These are phyloP conservation scores for Syzygium jambos DNA, from an alignment of 345 rosid species.

Conservation along the genomic window DNA sequence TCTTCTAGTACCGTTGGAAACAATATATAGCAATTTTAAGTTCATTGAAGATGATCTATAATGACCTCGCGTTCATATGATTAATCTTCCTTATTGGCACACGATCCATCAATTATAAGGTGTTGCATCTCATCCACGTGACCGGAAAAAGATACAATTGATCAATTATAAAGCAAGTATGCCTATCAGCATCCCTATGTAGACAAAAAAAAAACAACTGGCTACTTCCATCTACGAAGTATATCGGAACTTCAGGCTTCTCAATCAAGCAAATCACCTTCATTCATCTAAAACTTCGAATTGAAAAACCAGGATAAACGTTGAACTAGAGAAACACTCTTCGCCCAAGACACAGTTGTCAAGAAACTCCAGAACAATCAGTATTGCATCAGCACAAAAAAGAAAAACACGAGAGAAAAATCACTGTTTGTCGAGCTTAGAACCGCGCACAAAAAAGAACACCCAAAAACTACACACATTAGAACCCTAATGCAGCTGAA, in stretches of 20 bases:
- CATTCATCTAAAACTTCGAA: not conserved
- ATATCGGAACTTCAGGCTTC: not conserved
- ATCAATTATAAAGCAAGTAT: not conserved
- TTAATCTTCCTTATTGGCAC: not conserved
- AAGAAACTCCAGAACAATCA: not conserved
- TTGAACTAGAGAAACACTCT: not conserved
- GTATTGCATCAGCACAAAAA: not conserved
- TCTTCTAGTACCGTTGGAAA: not conserved
- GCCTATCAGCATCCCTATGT: not conserved
- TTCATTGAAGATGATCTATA: not conserved
- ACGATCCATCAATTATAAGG: not conserved
- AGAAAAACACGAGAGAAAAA: not conserved
- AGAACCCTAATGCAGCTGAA: not conserved
- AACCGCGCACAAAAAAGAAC: not conserved
- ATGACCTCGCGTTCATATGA: not conserved
- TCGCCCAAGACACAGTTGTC: not conserved
- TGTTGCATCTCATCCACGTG: not conserved
- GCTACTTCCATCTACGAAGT: not conserved
- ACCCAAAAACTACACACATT: not conserved
- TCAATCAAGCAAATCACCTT: not conserved
- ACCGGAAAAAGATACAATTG: not conserved
- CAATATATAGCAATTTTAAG: not conserved
- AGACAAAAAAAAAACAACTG: not conserved
- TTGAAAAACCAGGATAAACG: not conserved
- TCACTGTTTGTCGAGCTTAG: not conserved